Evolutionary conservation across 2,329 filamentous ascomycete species (phyloP).

Genomic region (Clonostachys rosea): DNA sequence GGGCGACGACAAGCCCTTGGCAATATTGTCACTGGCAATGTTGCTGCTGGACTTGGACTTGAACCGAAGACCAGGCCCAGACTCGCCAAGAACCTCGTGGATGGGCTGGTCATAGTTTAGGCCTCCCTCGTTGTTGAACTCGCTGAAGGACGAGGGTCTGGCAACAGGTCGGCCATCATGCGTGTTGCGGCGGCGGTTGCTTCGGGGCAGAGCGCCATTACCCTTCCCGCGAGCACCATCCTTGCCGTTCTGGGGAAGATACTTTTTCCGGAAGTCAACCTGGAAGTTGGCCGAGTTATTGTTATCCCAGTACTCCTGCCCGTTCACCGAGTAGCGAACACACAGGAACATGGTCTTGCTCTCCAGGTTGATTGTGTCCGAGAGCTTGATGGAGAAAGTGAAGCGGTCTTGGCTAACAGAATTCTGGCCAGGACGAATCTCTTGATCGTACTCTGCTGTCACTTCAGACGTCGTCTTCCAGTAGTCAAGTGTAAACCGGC

Average conservation of each 20-base stretch:
- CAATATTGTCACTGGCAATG: constrained; percentile 57
- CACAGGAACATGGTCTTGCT: constrained; percentile 91
- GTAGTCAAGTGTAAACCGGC: constrained; percentile 92
- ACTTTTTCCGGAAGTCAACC: constrained; percentile 84
- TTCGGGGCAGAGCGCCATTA: constrained; percentile 59
- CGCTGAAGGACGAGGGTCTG: constrained; percentile 58
- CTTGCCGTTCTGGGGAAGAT: constrained; percentile 57
- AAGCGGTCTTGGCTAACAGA: constrained; percentile 78
- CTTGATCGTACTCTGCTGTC: constrained; percentile 78
- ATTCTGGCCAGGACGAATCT: constrained; percentile 63
- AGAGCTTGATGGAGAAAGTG: constrained; percentile 88
- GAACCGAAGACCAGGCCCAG: constrained; percentile 58
- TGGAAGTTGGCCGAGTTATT: constrained; percentile 86
- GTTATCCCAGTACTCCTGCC: constrained; percentile 93
- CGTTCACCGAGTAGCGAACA: constrained; percentile 79
- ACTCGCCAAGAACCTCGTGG: constrained; percentile 60
- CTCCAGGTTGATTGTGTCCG: constrained; percentile 87
- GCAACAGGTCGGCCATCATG: constrained; percentile 43
- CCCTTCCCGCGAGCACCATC: constrained; percentile 43
- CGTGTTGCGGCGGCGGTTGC: constrained; percentile 48
- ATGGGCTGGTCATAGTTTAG: constrained; percentile 56
- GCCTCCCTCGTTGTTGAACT: constrained; percentile 62
- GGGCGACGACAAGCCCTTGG: constrained; percentile 45
- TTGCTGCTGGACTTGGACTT: constrained; percentile 64
- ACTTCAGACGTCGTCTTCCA: constrained; percentile 99